These are phyloP conservation scores for Elsinoe necatrix DNA, from an alignment of 2,329 filamentous ascomycete species.

Conservation along the genomic window DNA sequence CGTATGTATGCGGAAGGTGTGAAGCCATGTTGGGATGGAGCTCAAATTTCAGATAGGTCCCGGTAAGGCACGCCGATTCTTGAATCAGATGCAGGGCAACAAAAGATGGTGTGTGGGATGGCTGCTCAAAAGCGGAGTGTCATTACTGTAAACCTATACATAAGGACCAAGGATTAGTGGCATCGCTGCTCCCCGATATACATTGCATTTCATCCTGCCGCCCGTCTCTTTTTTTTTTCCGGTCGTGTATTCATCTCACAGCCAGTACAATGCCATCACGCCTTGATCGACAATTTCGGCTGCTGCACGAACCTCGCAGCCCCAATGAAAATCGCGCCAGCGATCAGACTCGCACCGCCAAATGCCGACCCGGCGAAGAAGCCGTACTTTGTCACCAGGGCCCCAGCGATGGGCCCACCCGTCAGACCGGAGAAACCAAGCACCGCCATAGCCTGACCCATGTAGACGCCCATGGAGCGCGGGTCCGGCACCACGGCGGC, in stretches of 20 bases:
- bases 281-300: slow-evolving; percentile 8
- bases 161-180: neutral
- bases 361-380: neutral
- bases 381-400: slow-evolving; percentile 11
- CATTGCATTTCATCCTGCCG: neutral
- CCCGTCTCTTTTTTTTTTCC: neutral
- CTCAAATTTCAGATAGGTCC: too few species aligned
- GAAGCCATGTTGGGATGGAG: neutral
- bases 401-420: slow-evolving; percentile 15
- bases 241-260: neutral
- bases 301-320: slow-evolving; percentile 6
- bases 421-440: slow-evolving; percentile 15
- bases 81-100: too few species aligned
- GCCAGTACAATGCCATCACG: neutral
- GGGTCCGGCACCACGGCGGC: neutral
- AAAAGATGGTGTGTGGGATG: neutral
- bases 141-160: neutral
- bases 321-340: neutral
- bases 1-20: neutral
- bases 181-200: neutral
- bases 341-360: neutral
- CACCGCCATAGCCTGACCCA: slow-evolving; percentile 9
- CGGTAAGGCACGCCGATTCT: too few species aligned
- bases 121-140: neutral
- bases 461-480: slow-evolving; percentile 13